Evolutionary conservation across 208 protist genomes (phyloP).

Genomic region (Leishmania tarentolae): DNA sequence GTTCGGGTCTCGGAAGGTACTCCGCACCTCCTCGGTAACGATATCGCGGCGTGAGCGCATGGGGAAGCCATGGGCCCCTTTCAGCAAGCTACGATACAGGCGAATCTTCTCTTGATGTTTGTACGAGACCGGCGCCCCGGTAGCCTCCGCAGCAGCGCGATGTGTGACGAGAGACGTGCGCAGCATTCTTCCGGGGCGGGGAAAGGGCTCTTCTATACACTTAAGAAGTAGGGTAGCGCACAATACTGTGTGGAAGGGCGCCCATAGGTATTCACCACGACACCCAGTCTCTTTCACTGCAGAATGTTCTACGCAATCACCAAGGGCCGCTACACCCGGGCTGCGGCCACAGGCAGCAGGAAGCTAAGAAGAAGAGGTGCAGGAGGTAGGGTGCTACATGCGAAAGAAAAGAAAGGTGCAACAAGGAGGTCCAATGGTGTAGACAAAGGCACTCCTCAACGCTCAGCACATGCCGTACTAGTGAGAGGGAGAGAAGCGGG

Average conservation of each 20-base stretch:
- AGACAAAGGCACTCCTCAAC: background rate
- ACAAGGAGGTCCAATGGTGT: background rate
- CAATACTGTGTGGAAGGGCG: background rate
- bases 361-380: background rate
- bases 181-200: conserved; percentile 9
- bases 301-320: background rate
- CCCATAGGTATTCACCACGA: background rate
- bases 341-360: background rate
- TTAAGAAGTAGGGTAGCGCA: background rate
- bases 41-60: conserved; percentile 82
- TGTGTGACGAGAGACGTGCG: conserved; percentile 1
- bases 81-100: conserved; percentile 76
- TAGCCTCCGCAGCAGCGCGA: background rate
- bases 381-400: background rate
- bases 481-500: too few species aligned
- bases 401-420: background rate
- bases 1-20: conserved; percentile 71
- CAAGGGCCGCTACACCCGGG: background rate
- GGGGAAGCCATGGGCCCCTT: conserved; percentile 72
- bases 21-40: conserved; percentile 77
- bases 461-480: background rate
- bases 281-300: background rate
- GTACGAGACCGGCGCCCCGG: conserved; percentile 40
- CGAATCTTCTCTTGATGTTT: conserved; percentile 66
- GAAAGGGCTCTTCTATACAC: background rate